Percentiles rank a stretch among this genome's conserved stretches.
phyloP scores from a whole-genome alignment of 106 monocot genomes.

The Allium sativum region DNA sequence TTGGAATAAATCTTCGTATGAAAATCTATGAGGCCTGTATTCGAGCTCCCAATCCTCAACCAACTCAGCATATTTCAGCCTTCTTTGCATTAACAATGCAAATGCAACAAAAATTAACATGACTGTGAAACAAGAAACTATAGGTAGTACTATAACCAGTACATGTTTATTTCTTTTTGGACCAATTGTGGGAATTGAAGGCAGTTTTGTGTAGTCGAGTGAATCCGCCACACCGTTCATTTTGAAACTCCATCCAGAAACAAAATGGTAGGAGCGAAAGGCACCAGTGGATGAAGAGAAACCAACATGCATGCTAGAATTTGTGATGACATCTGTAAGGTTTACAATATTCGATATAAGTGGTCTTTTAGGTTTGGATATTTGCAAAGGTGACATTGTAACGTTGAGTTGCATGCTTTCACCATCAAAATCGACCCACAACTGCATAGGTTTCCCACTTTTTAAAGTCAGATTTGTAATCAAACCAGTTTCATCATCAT shows the following conservation, averaged over 20 bases:
- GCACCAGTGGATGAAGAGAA: conserved; percentile 24
- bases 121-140: neutral
- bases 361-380: conserved; percentile 13
- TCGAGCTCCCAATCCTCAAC: too few relatives aligned
- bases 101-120: neutral
- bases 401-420: conserved; percentile 13
- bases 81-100: neutral
- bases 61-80: neutral
- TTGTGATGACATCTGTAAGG: conserved; percentile 12
- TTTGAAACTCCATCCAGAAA: too few relatives aligned
- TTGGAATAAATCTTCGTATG: neutral
- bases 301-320: conserved; percentile 10
- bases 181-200: neutral
- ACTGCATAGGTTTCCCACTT: conserved; percentile 19
- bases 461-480: conserved; percentile 7
- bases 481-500: neutral
- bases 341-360: conserved; percentile 16
- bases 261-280: conserved; percentile 9
- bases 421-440: conserved; percentile 30
- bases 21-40: too few relatives aligned
- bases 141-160: neutral
- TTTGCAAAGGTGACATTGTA: conserved; percentile 11
- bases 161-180: neutral
- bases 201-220: conserved; percentile 1
- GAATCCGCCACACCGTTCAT: conserved; percentile 3